Conservation (phyloP, 768 basidiomycete species). For the Rhodosporidiobolus sp. region DNA sequence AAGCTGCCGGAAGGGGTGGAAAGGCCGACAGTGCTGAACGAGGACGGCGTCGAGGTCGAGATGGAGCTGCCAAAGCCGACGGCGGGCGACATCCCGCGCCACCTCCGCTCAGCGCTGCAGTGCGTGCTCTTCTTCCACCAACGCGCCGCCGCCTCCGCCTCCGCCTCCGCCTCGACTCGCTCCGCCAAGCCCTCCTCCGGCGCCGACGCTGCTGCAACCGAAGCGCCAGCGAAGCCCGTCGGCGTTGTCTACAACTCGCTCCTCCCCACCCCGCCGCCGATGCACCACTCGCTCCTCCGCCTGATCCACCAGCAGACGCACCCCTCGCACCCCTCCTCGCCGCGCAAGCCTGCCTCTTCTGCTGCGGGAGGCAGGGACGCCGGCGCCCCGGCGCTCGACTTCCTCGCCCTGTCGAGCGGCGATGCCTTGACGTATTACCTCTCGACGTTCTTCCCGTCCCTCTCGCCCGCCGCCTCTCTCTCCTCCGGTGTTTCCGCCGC, state of each 20-base stretch:
- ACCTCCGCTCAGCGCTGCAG: slow-evolving; percentile 25
- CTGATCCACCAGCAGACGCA: not conserved
- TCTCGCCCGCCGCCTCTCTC: not conserved
- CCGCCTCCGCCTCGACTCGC: not conserved
- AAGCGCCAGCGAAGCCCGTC: not conserved
- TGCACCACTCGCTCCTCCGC: not conserved
- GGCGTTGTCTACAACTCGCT: slow-evolving; percentile 9
- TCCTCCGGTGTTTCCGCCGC: not conserved
- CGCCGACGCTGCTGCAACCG: not conserved
- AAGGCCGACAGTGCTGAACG: not conserved
- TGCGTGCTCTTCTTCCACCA: slow-evolving; percentile 27
- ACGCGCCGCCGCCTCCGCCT: not conserved
- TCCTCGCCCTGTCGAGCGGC: slow-evolving; percentile 30
- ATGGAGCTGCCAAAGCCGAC: slow-evolving; percentile 9
- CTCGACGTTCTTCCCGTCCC: slow-evolving; percentile 21
- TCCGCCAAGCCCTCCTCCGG: not conserved
- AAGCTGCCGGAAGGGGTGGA: not conserved
- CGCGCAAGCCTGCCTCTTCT: not conserved
- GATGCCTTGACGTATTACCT: slow-evolving; percentile 27
- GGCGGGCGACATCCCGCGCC: slow-evolving; percentile 24
- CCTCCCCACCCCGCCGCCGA: slow-evolving; percentile 9
- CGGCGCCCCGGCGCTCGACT: slow-evolving; percentile 5
- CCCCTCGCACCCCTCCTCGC: not conserved
- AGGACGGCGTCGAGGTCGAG: slow-evolving; percentile 1
- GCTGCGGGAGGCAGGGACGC: not conserved